Base-by-base conservation (phyloP, 2,329 filamentous ascomycete genomes). In the Leptosphaerulina australis region DNA sequence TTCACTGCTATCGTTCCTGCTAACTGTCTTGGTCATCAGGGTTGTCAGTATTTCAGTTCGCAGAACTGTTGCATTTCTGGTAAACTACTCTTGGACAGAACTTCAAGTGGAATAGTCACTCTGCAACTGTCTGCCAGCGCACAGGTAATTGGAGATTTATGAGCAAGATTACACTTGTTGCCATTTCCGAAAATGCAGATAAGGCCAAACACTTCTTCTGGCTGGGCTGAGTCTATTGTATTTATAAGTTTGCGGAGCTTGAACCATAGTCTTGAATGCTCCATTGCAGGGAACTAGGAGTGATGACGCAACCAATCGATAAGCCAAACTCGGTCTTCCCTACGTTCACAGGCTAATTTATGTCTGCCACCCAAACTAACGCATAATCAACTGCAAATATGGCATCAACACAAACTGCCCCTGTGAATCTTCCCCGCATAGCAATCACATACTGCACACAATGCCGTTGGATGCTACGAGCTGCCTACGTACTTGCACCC, bases 401-500 rank as follows among this genome's bases (percentile, higher is more conserved):
- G 65, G 44, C 65, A 17, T 64, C 66, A 12, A 57, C 45, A 45
- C 58, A 64, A 51, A 40, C 44, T 7, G 59, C 64, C 0, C 61
- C 67, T 12, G 60, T 71, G 2, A 43, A 63, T 7, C 76, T 89
- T 9, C 91, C 91, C 3, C 84, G 91, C 35, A 81, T 97, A 44
- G 86, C 87, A n/a, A 96, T 97, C 66, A 84, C 88, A 60, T 97
- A 90, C 76, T 97, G 92, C 77, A 96, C 90, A 0, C 91, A 96
- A 76, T 97, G 91, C 75, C 89, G 90, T 76, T 96, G 91, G 91
- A 90, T 94, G 83, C 77, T 95, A 9, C 79, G 91, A 53, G 90
- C 91, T 26, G 89, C 90, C 60, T 96, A 94, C 74, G 90, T 93
- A 82, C 62, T 12, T 82, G 54, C 34, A 15, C n/a, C 25, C 8